Evolutionary conservation across 176 grass and related monocot genomes (phyloP), one percentile per base, ranked within the genome.

Genomic region (Ensete glaucum): DNA sequence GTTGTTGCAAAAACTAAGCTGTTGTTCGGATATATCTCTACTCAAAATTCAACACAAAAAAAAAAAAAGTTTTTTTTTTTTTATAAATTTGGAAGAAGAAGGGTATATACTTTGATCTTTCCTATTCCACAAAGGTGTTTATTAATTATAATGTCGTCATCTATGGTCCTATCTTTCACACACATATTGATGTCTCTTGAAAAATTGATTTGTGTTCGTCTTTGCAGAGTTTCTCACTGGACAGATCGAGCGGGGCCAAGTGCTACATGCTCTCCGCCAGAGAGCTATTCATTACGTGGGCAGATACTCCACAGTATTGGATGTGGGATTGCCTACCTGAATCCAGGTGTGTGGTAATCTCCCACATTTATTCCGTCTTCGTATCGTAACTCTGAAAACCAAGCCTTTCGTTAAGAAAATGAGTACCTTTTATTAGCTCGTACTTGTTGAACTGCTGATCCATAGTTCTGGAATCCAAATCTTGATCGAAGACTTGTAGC

Each of bases 221-320:
- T 17, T 12, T 73, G 64, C 72, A 90, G 89, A 96, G 93, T 78
- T 86, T 96, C 49, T 76, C 80, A 25, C 17, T 96, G 80, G 93
- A 92, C 0, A 74, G 76, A 60, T 83, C 77, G 8, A 97, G 71
- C 64, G 93, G 93, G 9, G 83, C 83, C 2, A 97, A 90, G 71
- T 97, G 93, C 77, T 90, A 84, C 54, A 91, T 89, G 95, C 81
- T 94, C 75, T 89, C 95, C 8, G 88, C 95, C 1, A 86, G 86
- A 84, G 82, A 82, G 19, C 84, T 98, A 69, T 74, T 69, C 68
- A 89, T 98, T 50, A 80, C 25, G 12, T 87, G 80, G 86, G 86
- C 62, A 24, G 78, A 87, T 23, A 69, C 81, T n/a, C 69, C 82
- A 0, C 17, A 76, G 0, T 82, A 84, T 67, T 93, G 95, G 90